Evolutionary conservation across 306 rosid species (phyloP).

Genomic region (Vigna mungo): DNA sequence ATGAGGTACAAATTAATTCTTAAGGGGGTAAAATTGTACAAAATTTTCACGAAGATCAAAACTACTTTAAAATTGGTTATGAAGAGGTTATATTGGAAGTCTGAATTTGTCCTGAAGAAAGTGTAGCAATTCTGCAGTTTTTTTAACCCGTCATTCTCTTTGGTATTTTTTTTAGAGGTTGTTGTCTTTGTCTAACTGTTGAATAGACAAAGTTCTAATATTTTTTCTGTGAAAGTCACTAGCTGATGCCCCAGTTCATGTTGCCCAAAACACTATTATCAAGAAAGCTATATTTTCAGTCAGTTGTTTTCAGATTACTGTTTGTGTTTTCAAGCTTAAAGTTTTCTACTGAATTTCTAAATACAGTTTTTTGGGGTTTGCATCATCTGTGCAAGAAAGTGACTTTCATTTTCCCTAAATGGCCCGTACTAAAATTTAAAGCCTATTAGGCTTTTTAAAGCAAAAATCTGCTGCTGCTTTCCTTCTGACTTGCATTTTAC

Average conservation of each 20-base stretch:
- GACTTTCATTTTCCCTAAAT: not conserved
- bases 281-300: not conserved
- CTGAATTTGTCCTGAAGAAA: constrained; percentile 15
- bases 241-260: not conserved
- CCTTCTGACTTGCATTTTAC: constrained; percentile 10
- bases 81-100: constrained; percentile 17
- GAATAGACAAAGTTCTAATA: constrained; percentile 26
- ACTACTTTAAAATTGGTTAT: constrained; percentile 21
- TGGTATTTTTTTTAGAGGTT: not conserved
- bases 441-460: not conserved
- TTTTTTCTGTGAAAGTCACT: not conserved
- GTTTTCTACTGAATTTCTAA: constrained; percentile 27
- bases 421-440: not conserved
- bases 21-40: constrained; percentile 15
- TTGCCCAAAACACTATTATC: not conserved
- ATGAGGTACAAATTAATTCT: constrained; percentile 22
- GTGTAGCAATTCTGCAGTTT: not conserved
- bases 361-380: constrained; percentile 24
- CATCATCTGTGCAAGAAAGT: constrained; percentile 9
- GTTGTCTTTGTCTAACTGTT: not conserved
- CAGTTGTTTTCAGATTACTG: constrained; percentile 8
- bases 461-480: not conserved
- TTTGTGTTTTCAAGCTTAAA: constrained; percentile 19
- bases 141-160: not conserved
- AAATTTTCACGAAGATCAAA: constrained; percentile 29